These are phyloP conservation scores for Xylaria acuta DNA, from an alignment of 495 filamentous ascomycete genomes.

Conservation along the genomic window DNA sequence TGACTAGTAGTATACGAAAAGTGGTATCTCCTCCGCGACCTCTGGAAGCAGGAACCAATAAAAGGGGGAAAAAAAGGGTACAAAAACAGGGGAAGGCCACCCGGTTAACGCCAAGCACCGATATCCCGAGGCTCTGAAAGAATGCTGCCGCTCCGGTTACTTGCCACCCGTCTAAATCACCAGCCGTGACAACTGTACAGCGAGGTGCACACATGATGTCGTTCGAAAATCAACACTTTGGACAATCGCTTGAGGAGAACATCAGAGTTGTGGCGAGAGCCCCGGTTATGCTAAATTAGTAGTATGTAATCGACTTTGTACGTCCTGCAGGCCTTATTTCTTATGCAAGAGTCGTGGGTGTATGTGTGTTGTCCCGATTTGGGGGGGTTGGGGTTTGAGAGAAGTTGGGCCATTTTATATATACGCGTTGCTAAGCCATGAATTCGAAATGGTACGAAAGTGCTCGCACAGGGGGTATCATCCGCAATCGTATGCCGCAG, in stretches of 20 bases:
- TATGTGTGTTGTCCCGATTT: background rate
- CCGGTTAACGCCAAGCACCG: conserved; percentile 15
- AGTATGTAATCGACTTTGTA: conserved; percentile 1
- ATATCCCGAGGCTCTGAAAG: background rate
- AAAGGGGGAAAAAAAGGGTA: background rate
- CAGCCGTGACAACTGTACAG: background rate
- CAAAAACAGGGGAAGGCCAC: conserved; percentile 20
- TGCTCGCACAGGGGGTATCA: conserved; percentile 22
- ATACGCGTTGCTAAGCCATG: conserved; percentile 17
- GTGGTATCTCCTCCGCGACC: conserved; percentile 48
- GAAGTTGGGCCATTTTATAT: conserved; percentile 2
- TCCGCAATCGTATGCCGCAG: conserved; percentile 17
- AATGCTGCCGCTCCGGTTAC: conserved; percentile 21
- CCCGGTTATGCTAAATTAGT: conserved; percentile 16
- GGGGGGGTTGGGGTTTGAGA: too few relatives aligned
- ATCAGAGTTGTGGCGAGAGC: background rate
- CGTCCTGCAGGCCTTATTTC: background rate
- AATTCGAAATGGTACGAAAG: conserved; percentile 9
- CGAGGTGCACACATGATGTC: background rate
- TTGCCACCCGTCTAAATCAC: background rate
- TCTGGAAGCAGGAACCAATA: conserved; percentile 16
- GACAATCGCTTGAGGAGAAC: background rate
- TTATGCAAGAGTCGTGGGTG: background rate
- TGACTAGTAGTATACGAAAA: conserved; percentile 20
- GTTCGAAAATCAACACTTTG: background rate